Evolutionary conservation across 1,284 basidiomycete species (phyloP), one percentile per base, ranked within the genome.

Genomic region (Leccinum fallax): DNA sequence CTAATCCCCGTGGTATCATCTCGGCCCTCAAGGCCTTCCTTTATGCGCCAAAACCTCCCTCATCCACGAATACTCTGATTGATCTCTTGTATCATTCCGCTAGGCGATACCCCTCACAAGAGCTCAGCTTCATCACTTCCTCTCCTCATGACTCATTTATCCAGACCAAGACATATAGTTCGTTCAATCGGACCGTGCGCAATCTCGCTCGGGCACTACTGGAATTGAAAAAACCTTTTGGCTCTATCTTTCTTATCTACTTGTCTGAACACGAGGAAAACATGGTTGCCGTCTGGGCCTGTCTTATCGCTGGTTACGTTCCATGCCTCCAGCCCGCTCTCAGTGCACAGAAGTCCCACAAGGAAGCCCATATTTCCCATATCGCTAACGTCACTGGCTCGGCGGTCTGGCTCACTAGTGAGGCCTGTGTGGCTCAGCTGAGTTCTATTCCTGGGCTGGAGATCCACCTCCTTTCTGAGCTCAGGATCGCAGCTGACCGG

Each of bases 251-350:
- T 30, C 58, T 71, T 2, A 61, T 71, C 3, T 71, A 71, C 34
- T 54, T 74, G 32, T 72, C 67, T 1, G 69, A 71, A 32, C 70
- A 74, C 15, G 72, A 72, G 48, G 69, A 74, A 36, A 74, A 71
- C 28, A 74, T 71, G 69, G 61, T 67, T 9, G 72, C 70, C 2
- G 28, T 71, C 24, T 71, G 72, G 72, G 69, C 72, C 0, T 74
- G 69, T 58, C 60, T 71, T 1, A 55, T 70, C 1, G 70, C 69
- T 2, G 69, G 69, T 16, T 72, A 72, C 49, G 60, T 74, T 6
- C 69, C 72, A 0, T 74, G 72, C 53, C 34, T 74, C 53, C 72
- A 71, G 48, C 69, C 72, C n/a, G 60, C 69, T 5, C 58, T 70
- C 30, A 72, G 69, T 32, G 69, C 69, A 21, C 69, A 70, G 24